These are phyloP conservation scores for Mycena epipterygia DNA, from an alignment of 768 basidiomycete genomes.

Conservation along the genomic window DNA sequence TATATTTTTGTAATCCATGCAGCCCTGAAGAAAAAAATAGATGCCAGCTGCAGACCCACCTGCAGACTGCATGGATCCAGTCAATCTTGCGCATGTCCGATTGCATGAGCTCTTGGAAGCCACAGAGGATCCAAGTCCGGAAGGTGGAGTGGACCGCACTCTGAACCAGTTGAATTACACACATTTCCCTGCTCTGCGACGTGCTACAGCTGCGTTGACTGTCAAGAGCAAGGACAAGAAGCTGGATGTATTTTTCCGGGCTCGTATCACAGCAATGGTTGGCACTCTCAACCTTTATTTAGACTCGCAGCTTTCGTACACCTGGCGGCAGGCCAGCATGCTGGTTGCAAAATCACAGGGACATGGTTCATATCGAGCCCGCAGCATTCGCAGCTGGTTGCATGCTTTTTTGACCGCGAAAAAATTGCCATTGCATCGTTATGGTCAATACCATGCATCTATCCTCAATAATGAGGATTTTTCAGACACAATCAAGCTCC, in stretches of 20 bases:
- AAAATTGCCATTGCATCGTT: conserved; percentile 5
- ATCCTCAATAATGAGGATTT: conserved; percentile 8
- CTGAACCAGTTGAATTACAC: neutral
- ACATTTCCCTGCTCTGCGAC: neutral
- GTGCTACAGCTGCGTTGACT: neutral
- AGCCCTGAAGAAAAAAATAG: no score
- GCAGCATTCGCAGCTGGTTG: neutral
- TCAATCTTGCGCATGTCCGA: conserved; percentile 1
- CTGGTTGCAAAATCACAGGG: neutral
- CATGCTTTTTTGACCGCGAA: neutral
- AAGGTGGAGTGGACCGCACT: neutral
- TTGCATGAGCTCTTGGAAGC: neutral
- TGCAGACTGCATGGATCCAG: neutral
- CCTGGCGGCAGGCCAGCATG: neutral
- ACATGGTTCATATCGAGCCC: neutral
- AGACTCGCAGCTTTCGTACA: neutral
- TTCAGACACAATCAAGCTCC: neutral
- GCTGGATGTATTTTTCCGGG: neutral
- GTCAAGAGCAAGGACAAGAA: conserved; percentile 1
- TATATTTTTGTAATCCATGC: neutral
- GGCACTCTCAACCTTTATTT: neutral
- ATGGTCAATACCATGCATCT: conserved; percentile 4
- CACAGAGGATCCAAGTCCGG: neutral
- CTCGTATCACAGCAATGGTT: neutral
- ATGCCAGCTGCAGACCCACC: no score